Base-by-base conservation (phyloP, 73 alveolate genomes). In the Urostyla sp. region DNA sequence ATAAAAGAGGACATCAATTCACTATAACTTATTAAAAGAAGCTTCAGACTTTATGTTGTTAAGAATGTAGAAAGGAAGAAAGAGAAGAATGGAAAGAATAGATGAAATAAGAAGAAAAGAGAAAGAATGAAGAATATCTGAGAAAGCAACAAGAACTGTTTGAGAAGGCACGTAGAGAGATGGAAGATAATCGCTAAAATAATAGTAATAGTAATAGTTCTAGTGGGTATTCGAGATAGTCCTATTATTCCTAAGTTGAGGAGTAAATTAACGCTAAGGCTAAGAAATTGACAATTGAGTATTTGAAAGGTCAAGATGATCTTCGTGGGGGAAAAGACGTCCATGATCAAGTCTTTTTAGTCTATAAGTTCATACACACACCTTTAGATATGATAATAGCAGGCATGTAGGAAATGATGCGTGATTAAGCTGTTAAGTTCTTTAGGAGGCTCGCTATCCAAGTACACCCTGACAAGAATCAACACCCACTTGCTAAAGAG, bases 381-480 rank as follows among this genome's bases (percentile, higher is more conserved):
- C 83, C 83, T 56, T 46, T 69, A 48, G 83, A 69, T 26, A 69
- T 69, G n/a, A 56, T 69, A 4, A 69, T 48, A 24, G 72, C 83
- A 24, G 83, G 83, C 21, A 69, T 69, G 83, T 69, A 69, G 27
- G 69, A 4, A 6, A 80, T 80, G 90, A 63, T 36, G 54, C 52
- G 84, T 43, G 84, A 80, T 53, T 57, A 73, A 45, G 79, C 67
- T 51, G 67, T 63, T 54, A 54, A 43, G 57, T 81, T 66, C 88
- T 84, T 84, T 75, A 74, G 92, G 73, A 72, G 77, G 78, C 56
- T 84, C 59, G 92, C 92, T 60, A 58, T 45, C 50, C 72, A 45
- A 43, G 28, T 84, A 53, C 94, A 86, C 87, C 94, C 94, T 16
- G 94, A 86, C 54, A 86, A 86, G 87, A 86, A 86, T 67, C 85